These are phyloP conservation scores for Salix viminalis DNA, from an alignment of 345 rosid genomes.

Conservation along the genomic window DNA sequence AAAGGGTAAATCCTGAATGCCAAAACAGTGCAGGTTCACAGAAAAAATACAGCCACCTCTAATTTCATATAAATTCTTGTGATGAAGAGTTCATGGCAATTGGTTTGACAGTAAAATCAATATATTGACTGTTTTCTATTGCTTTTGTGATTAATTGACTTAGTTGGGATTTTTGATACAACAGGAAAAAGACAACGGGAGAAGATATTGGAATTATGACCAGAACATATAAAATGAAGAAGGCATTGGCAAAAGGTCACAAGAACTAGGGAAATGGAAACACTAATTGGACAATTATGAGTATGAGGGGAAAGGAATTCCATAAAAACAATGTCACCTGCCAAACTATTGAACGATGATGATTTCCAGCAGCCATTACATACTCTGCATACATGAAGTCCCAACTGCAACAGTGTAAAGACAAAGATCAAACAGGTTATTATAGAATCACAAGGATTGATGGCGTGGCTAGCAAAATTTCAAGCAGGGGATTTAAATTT, in stretches of 20 bases:
- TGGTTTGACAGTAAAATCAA: too few species aligned
- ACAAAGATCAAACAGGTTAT: neutral
- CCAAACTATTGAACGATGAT: slow-evolving; percentile 95
- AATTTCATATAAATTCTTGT: too few species aligned
- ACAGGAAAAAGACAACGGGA: neutral
- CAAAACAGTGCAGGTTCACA: too few species aligned
- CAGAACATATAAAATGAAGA: neutral
- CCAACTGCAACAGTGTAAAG: slow-evolving; percentile 56
- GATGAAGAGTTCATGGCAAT: too few species aligned
- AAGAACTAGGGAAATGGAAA: neutral
- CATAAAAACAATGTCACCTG: slow-evolving; percentile 50
- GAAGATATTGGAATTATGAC: neutral
- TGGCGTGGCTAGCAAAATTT: neutral
- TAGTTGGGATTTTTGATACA: neutral
- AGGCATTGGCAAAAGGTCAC: neutral
- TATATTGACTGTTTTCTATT: neutral
- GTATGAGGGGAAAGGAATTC: neutral
- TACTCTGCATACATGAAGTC: slow-evolving; percentile 98
- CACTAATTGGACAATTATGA: neutral
- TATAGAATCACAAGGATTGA: neutral
- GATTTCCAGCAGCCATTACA: slow-evolving; percentile 95
- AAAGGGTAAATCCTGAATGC: too few species aligned
- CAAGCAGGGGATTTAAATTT: neutral
- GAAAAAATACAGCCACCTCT: too few species aligned
- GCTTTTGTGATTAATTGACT: neutral